Percentiles rank a stretch among this genome's conserved stretches.
Conservation (phyloP, 768 basidiomycete genomes). For the Phaeolepiota aurea region DNA sequence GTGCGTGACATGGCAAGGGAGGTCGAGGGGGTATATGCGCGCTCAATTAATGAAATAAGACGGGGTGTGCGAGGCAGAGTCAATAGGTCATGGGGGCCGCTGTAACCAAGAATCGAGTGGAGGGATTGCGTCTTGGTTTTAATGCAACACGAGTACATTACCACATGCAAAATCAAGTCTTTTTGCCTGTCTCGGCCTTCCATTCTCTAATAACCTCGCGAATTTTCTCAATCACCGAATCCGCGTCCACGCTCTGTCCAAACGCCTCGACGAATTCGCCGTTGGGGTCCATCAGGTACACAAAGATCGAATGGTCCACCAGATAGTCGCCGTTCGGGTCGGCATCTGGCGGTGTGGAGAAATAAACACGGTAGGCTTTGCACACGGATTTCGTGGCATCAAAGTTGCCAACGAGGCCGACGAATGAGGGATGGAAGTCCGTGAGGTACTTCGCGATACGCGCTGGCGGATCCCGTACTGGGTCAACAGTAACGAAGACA, state of each 20-base stretch:
- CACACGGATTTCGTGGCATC: constrained; percentile 78
- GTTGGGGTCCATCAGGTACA: constrained; percentile 95
- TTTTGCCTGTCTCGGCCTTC: constrained; percentile 30
- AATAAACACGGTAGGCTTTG: constrained; percentile 96
- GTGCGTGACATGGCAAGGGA: too few relatives aligned
- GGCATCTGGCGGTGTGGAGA: constrained; percentile 88
- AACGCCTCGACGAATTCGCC: constrained; percentile 96
- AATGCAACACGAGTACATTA: too few relatives aligned
- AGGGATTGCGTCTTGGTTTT: too few relatives aligned
- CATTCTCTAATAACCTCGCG: constrained; percentile 38
- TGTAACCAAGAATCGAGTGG: too few relatives aligned
- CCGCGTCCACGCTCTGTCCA: constrained; percentile 68
- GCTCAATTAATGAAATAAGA: too few relatives aligned
- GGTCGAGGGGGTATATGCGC: too few relatives aligned
- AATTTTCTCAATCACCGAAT: constrained; percentile 61
- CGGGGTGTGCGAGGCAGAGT: too few relatives aligned
- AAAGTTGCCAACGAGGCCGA: constrained; percentile 84
- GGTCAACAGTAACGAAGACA: constrained; percentile 94
- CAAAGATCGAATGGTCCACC: constrained; percentile 94
- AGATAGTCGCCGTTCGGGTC: constrained; percentile 90
- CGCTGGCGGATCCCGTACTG: constrained; percentile 71
- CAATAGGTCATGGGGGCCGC: too few relatives aligned
- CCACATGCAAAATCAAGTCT: too few relatives aligned
- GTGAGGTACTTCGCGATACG: constrained; percentile 56
- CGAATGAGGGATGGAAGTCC: constrained; percentile 89